phyloP scores from a whole-genome alignment of 345 rosid species.

The Dipteronia sinensis region DNA sequence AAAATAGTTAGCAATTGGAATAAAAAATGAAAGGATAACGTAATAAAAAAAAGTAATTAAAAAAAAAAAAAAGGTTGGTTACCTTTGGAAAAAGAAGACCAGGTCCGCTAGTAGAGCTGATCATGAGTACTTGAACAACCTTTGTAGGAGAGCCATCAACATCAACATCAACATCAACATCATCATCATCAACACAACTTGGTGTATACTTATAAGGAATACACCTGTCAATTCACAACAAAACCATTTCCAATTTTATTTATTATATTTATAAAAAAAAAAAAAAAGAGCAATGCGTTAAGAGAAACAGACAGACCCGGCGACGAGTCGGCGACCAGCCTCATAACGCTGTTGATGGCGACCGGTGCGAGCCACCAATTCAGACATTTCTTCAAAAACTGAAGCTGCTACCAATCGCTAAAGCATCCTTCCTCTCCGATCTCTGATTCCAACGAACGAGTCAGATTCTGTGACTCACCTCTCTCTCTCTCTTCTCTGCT shows the following conservation, averaged over 20 bases:
- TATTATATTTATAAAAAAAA: too few relatives aligned
- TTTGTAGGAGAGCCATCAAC: slow-evolving; percentile 28
- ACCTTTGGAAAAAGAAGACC: slow-evolving; percentile 64
- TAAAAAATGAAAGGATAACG: not conserved
- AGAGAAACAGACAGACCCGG: slow-evolving; percentile 36
- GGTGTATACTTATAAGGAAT: slow-evolving; percentile 48
- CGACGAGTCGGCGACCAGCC: slow-evolving; percentile 47
- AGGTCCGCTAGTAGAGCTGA: slow-evolving; percentile 52
- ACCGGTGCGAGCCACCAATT: slow-evolving; percentile 52
- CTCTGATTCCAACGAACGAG: not conserved
- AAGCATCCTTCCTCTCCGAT: not conserved
- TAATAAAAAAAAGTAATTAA: not conserved
- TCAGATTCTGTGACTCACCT: too few relatives aligned
- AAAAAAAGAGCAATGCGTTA: not conserved
- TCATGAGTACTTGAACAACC: slow-evolving; percentile 46
- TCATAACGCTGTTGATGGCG: slow-evolving; percentile 48
- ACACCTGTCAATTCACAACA: slow-evolving; percentile 37
- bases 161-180: slow-evolving; percentile 26
- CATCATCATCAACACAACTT: slow-evolving; percentile 28
- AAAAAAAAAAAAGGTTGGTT: slow-evolving; percentile 1
- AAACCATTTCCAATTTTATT: not conserved
- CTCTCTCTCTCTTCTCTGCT: too few relatives aligned
- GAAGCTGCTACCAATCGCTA: too few relatives aligned
- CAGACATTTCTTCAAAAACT: slow-evolving; percentile 29
- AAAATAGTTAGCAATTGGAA: too few relatives aligned